A percentile compares a stretch with the other conserved stretches of the same genome.
Conservation (phyloP, 2,329 filamentous ascomycete genomes). For the Ascomycota sp. region DNA sequence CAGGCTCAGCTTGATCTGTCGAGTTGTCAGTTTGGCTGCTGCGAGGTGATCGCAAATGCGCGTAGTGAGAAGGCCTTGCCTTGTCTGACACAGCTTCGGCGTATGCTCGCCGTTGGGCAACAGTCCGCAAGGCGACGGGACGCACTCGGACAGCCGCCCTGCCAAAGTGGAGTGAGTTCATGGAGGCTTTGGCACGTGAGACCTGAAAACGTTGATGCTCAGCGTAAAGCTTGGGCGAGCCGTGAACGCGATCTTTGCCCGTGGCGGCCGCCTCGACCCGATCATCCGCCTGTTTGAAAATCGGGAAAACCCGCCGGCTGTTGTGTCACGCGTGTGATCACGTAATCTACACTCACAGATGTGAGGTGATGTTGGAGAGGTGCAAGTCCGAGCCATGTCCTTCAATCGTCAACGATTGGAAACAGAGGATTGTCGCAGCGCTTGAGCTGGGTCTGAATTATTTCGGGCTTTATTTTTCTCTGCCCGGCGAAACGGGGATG, state of each 20-base stretch:
- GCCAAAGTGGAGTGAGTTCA: slow-evolving; percentile 90
- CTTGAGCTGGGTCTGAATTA: too few species aligned
- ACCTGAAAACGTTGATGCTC: slow-evolving; percentile 24
- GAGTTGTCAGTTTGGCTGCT: slow-evolving; percentile 7
- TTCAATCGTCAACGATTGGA: too few species aligned
- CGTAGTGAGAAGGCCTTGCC: slow-evolving; percentile 22
- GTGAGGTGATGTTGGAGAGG: too few species aligned
- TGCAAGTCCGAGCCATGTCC: too few species aligned
- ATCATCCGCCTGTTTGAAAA: too few species aligned
- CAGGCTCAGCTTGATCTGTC: slow-evolving; percentile 87
- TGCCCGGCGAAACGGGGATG: too few species aligned
- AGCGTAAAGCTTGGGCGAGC: slow-evolving; percentile 18
- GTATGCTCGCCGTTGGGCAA: slow-evolving; percentile 74
- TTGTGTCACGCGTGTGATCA: slow-evolving; percentile 12
- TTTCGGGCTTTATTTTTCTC: too few species aligned
- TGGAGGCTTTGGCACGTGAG: slow-evolving; percentile 28
- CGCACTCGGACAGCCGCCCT: slow-evolving; percentile 72
- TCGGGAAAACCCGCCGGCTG: slow-evolving; percentile 18
- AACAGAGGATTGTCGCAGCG: too few species aligned
- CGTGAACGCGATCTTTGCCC: slow-evolving; percentile 26
- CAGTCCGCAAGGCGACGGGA: slow-evolving; percentile 54
- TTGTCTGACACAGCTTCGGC: slow-evolving; percentile 75
- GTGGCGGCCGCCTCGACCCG: slow-evolving; percentile 19
- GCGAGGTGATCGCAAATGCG: slow-evolving; percentile 3
- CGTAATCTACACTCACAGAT: too few species aligned